Evolutionary conservation across 225 moss, liverwort and hornwort genomes (phyloP).

Genomic region (Pseudisothecium myosuroides): DNA sequence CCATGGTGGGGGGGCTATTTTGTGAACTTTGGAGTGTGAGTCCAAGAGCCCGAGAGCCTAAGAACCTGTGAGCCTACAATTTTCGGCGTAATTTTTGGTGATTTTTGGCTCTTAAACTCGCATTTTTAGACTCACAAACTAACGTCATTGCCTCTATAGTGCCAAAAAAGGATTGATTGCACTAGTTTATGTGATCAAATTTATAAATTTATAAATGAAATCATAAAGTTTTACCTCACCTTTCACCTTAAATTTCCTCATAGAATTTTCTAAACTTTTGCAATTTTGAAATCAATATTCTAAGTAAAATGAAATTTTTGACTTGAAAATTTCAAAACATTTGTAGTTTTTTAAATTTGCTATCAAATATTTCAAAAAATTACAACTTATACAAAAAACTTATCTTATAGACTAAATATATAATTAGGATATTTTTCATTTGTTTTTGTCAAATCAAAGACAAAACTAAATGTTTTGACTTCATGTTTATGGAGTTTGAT

Average conservation of each 20-base stretch:
- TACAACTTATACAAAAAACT: not conserved
- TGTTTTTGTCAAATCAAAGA: not conserved
- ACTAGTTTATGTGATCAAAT: not conserved
- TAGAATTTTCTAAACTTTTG: not conserved
- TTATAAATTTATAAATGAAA: not conserved
- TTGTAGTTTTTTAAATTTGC: not conserved
- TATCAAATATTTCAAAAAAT: not conserved
- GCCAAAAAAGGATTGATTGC: not conserved
- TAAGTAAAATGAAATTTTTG: not conserved
- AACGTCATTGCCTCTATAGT: no score
- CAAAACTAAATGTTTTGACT: not conserved
- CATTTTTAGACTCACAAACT: no score
- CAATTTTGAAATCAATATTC: not conserved
- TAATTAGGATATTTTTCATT: not conserved
- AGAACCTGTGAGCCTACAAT: no score
- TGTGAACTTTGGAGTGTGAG: no score
- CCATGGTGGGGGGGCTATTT: no score
- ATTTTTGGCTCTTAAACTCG: no score
- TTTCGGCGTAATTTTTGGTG: no score
- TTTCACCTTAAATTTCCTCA: not conserved
- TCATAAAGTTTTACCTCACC: not conserved
- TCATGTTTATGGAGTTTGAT: not conserved
- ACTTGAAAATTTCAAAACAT: not conserved
- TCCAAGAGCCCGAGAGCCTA: no score
- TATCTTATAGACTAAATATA: not conserved